Percentiles rank a stretch among this genome's conserved stretches.
phyloP scores from a whole-genome alignment of 371 early-diverging fungal genomes.

The Saksenaea oblongispora region DNA sequence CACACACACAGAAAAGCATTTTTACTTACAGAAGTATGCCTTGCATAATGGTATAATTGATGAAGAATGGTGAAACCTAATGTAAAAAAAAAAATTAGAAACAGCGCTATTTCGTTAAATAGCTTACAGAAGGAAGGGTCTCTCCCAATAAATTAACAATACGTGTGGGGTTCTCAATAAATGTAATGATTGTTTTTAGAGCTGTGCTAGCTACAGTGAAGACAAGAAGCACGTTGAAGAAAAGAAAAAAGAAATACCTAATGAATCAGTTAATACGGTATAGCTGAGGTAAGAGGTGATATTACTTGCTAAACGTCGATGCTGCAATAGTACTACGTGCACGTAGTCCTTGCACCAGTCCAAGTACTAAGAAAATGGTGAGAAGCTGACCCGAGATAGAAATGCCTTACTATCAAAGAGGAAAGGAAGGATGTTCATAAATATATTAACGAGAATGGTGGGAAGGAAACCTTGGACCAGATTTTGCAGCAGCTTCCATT shows the following conservation, averaged over 20 bases:
- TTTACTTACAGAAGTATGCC: constrained; percentile 53
- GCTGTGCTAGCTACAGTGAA: constrained; percentile 79
- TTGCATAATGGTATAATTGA: constrained; percentile 74
- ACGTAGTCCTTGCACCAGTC: constrained; percentile 42
- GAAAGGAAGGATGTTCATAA: constrained; percentile 62
- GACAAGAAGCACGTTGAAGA: constrained; percentile 88
- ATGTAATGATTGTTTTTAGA: constrained; percentile 58
- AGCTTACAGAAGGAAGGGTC: constrained; percentile 48
- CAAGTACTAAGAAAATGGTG: constrained; percentile 9
- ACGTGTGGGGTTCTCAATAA: constrained; percentile 54
- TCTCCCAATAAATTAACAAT: constrained; percentile 65
- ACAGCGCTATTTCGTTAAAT: not conserved
- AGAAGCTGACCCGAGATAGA: not conserved
- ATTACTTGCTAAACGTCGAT: constrained; percentile 50
- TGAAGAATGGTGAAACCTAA: constrained; percentile 78
- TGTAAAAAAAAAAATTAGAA: not conserved
- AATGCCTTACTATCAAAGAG: constrained; percentile 51
- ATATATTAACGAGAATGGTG: constrained; percentile 51
- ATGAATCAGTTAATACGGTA: not conserved
- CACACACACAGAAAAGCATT: not conserved
- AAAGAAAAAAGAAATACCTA: constrained; percentile 84
- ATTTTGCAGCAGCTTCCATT: constrained; percentile 30
- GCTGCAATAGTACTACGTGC: constrained; percentile 46
- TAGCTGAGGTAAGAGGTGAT: no score
- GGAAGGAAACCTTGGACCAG: constrained; percentile 56